Base-by-base conservation (phyloP, 2,329 filamentous ascomycete species). In the Colletotrichum brevisporum region DNA sequence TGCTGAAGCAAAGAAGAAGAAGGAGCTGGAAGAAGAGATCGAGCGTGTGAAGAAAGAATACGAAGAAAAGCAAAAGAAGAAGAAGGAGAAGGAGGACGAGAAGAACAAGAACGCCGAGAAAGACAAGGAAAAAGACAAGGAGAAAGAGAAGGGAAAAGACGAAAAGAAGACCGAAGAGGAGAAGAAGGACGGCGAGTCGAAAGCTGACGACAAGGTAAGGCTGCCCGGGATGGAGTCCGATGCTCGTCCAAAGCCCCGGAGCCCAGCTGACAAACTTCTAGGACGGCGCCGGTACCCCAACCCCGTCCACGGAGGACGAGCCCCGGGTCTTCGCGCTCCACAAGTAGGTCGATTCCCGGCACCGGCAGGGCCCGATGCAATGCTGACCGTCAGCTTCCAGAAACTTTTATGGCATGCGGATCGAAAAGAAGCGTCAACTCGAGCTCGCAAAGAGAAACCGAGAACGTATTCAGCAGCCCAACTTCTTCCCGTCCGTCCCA, bases 401-500 rank as follows among this genome's bases (percentile, higher is more conserved):
- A 74, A 88, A 90, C 27, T 97, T 99, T 80, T 97, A 94, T 77
- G 92, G 95, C 74, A 93, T 94, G 83, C 90, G 96, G 16, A 78
- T 97, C 58, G 90, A 94, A 77, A 92, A 92, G 77, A 91, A 94
- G 76, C 88, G 91, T 51, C 92, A 93, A 78, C 88, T 88, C n/a
- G 93, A 96, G 76, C 85, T 91, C 62, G 92, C 94, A 12, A 97
- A 91, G 80, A 86, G 92, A 60, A 96, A 95, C 76, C 89, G 91
- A 51, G 94, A 98, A 78, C 89, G 94, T 52, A 80, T 97, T 69
- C 91, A 89, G 71, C 92, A 94, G 76, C 93, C 94, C 1, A 88
- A 86, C 27, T 89, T 92, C 68, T 98, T 98, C 76, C 96, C 96
- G 1, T 92, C 93, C 50, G 94, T 96, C 1, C 95, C 95, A 2